phyloP scores from a whole-genome alignment of 768 basidiomycete genomes.

The Nidula microcarpa region DNA sequence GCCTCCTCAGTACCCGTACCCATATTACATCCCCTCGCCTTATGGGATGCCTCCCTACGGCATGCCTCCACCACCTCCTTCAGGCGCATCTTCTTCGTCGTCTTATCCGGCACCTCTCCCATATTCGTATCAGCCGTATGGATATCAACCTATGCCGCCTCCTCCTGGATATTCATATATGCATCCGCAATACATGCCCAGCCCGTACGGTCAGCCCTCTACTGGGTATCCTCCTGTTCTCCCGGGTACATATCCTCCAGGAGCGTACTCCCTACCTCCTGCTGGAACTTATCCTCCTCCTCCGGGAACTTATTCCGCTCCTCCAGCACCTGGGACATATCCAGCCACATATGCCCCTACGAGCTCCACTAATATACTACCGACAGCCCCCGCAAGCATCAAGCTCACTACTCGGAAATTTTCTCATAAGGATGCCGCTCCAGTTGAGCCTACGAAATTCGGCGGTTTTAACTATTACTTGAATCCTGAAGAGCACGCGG shows the following conservation, averaged over 20 bases:
- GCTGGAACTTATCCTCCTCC: neutral
- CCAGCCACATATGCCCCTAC: neutral
- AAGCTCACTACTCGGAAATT: neutral
- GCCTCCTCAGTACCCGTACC: constrained; percentile 14
- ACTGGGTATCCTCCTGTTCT: neutral
- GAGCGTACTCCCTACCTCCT: neutral
- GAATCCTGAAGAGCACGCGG: neutral
- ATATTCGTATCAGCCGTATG: constrained; percentile 12
- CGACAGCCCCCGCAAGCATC: neutral
- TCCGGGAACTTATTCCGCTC: neutral
- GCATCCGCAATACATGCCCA: constrained; percentile 8
- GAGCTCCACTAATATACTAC: neutral
- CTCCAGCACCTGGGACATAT: neutral
- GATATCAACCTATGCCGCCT: constrained; percentile 4
- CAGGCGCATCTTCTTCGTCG: constrained; percentile 5
- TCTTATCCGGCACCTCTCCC: constrained; percentile 11
- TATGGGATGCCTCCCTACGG: constrained; percentile 22
- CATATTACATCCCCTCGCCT: constrained; percentile 35
- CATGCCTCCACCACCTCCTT: constrained; percentile 1
- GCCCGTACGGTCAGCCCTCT: constrained; percentile 3
- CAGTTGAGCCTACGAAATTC: neutral
- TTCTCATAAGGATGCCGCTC: neutral
- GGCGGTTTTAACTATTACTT: neutral
- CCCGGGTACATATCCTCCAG: neutral
- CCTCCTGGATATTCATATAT: constrained; percentile 11